Conservation (phyloP, 2,329 filamentous ascomycete species). For the Colletotrichum lupini region DNA sequence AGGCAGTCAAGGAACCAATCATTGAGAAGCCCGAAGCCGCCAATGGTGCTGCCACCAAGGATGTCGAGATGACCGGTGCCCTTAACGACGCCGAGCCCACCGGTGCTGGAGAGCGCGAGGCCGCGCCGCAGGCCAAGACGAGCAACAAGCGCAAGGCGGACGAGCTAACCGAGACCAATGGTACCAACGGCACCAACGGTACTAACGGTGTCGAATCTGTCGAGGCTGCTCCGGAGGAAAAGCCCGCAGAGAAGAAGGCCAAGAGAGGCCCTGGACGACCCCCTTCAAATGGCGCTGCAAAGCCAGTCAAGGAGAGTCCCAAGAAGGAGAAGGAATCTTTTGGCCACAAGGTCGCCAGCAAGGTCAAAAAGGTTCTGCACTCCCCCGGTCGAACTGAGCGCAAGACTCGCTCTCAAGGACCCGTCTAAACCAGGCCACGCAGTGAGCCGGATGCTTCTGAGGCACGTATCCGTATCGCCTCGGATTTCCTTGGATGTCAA, state of each 20-base stretch:
- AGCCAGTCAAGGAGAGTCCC: constrained; percentile 1
- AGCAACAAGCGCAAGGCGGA: constrained; percentile 53
- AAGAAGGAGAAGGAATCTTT: constrained; percentile 29
- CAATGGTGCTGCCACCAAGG: constrained; percentile 35
- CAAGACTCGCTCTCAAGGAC: constrained; percentile 56
- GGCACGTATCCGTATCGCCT: neutral
- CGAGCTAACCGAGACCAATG: constrained; percentile 40
- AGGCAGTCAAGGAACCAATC: constrained; percentile 44
- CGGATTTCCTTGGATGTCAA: neutral
- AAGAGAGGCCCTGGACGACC: constrained; percentile 37
- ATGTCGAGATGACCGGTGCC: constrained; percentile 38
- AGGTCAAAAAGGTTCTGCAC: constrained; percentile 49
- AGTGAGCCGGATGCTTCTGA: neutral
- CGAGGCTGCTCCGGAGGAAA: constrained; percentile 15
- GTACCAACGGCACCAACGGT: constrained; percentile 41
- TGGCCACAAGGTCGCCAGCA: constrained; percentile 41
- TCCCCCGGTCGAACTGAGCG: constrained; percentile 50
- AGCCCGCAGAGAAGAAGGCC: constrained; percentile 40
- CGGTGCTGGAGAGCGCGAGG: constrained; percentile 27
- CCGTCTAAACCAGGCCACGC: neutral
- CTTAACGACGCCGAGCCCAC: constrained; percentile 36
- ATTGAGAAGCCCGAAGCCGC: constrained; percentile 40
- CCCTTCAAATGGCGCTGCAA: constrained; percentile 22
- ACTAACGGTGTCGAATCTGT: neutral
- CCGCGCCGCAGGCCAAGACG: constrained; percentile 39